Percentiles rank a stretch among this genome's conserved stretches.
Conservation (phyloP, 305 asterid species). For the Fraxinus greggii region DNA sequence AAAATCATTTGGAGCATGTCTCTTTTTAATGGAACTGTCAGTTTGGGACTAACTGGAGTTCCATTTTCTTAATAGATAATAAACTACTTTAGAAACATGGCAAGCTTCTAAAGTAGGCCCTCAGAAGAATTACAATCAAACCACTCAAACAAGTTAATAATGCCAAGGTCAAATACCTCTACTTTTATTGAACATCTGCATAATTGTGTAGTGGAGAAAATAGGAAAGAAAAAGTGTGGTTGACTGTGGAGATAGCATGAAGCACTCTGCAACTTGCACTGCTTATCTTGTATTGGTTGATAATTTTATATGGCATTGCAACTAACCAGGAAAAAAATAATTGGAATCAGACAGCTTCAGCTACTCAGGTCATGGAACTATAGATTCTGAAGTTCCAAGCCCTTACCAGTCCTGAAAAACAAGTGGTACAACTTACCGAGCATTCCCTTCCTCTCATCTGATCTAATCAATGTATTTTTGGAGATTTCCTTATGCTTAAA, state of each 20-base stretch:
- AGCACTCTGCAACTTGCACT: background rate
- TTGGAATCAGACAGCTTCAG: background rate
- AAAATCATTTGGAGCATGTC: background rate
- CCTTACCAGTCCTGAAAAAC: conserved; percentile 6
- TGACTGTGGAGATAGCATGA: background rate
- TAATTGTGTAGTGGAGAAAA: background rate
- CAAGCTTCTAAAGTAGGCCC: background rate
- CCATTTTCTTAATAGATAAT: background rate
- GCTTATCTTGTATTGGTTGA: background rate
- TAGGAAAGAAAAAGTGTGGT: background rate
- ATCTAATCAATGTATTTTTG: background rate
- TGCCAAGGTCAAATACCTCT: background rate
- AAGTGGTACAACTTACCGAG: background rate
- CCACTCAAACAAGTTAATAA: background rate
- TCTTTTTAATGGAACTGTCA: background rate
- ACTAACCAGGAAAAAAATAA: background rate
- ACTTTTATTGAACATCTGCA: background rate
- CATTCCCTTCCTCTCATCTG: background rate
- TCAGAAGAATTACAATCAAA: background rate
- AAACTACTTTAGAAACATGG: background rate
- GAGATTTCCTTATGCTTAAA: background rate
- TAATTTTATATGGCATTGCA: background rate
- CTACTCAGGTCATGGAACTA: conserved; percentile 5
- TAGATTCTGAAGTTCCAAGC: conserved; percentile 11
- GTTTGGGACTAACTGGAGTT: background rate